A percentile compares a stretch with the other conserved stretches of the same genome.
Conservation (phyloP, 495 filamentous ascomycete genomes). For the Letharia columbiana region DNA sequence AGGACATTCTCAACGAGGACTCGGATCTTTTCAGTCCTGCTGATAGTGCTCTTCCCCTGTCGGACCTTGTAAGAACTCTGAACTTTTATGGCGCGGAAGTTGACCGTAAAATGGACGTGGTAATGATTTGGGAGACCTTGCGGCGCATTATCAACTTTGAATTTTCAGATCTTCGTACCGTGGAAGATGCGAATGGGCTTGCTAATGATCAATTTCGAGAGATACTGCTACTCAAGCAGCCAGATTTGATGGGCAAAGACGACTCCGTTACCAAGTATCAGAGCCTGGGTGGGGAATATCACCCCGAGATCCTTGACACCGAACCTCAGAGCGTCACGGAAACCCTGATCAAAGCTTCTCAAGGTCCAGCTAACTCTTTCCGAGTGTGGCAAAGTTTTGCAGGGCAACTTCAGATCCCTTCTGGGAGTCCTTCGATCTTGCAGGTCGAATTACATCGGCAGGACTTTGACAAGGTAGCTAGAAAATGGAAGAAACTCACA, state of each 20-base stretch:
- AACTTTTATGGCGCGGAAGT: conserved; percentile 32
- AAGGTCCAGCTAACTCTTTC: conserved; percentile 21
- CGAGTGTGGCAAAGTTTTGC: conserved; percentile 20
- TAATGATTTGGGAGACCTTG: conserved; percentile 28
- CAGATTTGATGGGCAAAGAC: conserved; percentile 21
- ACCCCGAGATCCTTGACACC: neutral
- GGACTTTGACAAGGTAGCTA: conserved; percentile 40
- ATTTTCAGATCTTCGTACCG: conserved; percentile 8
- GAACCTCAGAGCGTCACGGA: conserved; percentile 25
- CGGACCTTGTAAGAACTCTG: conserved; percentile 14
- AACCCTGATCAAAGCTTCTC: conserved; percentile 24
- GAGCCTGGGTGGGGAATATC: neutral
- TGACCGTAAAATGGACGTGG: conserved; percentile 31
- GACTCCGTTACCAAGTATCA: conserved; percentile 8
- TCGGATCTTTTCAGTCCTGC: conserved; percentile 3
- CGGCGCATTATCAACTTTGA: conserved; percentile 24
- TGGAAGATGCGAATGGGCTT: conserved; percentile 12
- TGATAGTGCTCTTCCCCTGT: conserved; percentile 13
- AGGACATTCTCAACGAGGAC: conserved; percentile 23
- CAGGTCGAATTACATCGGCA: conserved; percentile 54
- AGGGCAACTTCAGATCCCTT: conserved; percentile 6
- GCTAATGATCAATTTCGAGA: conserved; percentile 16
- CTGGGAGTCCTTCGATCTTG: conserved; percentile 37
- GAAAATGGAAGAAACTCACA: conserved; percentile 52
- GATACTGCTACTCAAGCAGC: conserved; percentile 23